phyloP scores from a whole-genome alignment of 1,284 basidiomycete species.

The Chondrostereum purpureum region DNA sequence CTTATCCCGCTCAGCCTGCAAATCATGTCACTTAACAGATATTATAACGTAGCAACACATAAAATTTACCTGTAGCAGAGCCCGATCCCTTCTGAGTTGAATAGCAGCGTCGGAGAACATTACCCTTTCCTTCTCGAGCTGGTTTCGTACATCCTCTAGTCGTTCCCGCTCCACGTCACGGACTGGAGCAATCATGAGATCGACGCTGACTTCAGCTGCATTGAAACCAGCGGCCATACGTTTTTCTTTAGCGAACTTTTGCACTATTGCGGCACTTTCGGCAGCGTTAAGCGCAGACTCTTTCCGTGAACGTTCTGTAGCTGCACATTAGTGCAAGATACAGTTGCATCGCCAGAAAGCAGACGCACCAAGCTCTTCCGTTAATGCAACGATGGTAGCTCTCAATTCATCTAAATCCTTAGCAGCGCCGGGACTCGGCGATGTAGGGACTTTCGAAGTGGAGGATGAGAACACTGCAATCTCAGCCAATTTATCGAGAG shows the following conservation, averaged over 20 bases:
- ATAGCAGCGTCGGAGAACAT: conserved; percentile 62
- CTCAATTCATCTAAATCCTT: conserved; percentile 43
- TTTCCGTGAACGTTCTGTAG: conserved; percentile 45
- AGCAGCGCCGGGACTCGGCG: conserved; percentile 16
- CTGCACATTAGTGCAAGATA: conserved; percentile 3
- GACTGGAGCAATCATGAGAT: conserved; percentile 45
- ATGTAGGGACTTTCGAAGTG: conserved; percentile 17
- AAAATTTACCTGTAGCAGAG: conserved; percentile 54
- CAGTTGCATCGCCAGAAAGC: conserved; percentile 4
- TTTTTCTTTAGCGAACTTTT: conserved; percentile 41
- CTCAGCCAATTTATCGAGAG: conserved; percentile 18
- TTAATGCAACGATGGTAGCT: conserved; percentile 39
- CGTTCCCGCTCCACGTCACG: conserved; percentile 46
- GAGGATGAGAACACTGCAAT: conserved; percentile 16
- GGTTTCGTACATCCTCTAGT: conserved; percentile 40
- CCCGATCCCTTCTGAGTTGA: conserved; percentile 59
- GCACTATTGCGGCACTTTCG: conserved; percentile 45
- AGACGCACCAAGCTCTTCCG: conserved; percentile 49
- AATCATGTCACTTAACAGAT: not conserved
- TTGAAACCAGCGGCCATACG: conserved; percentile 22
- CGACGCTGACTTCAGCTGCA: conserved; percentile 37
- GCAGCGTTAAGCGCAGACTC: conserved; percentile 34
- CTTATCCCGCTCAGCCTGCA: conserved; percentile 53
- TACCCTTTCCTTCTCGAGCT: conserved; percentile 63
- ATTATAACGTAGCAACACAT: conserved; percentile 3